phyloP scores from a whole-genome alignment of 73 alveolate species.

The Urostyla sp. region DNA sequence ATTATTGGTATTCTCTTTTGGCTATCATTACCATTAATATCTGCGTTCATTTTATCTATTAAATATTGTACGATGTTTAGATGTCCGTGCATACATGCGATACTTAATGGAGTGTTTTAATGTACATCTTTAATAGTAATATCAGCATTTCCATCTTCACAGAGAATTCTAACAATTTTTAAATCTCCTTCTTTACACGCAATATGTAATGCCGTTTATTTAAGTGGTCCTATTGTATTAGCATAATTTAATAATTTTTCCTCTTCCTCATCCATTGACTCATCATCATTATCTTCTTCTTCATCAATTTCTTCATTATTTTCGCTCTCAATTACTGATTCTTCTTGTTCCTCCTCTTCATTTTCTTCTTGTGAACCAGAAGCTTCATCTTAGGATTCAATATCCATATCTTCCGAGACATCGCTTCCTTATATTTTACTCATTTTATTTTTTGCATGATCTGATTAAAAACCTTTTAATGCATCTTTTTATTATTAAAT shows the following conservation, averaged over 20 bases:
- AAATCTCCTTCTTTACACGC: slow-evolving; percentile 80
- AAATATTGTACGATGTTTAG: slow-evolving; percentile 67
- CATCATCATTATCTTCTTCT: slow-evolving; percentile 14
- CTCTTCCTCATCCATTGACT: not conserved
- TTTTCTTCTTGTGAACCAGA: not conserved
- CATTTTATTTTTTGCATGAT: too few relatives aligned
- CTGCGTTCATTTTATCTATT: slow-evolving; percentile 56
- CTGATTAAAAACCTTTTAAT: too few relatives aligned
- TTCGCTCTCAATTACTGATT: not conserved
- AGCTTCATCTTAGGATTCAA: too few relatives aligned
- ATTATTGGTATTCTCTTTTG: slow-evolving; percentile 67
- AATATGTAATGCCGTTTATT: slow-evolving; percentile 26
- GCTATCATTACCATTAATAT: slow-evolving; percentile 66
- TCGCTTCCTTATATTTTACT: too few relatives aligned
- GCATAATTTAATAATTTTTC: not conserved
- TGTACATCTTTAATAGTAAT: slow-evolving; percentile 68
- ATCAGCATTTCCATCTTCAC: slow-evolving; percentile 75
- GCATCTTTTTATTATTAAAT: too few relatives aligned
- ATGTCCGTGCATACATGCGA: slow-evolving; percentile 54
- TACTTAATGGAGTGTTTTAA: slow-evolving; percentile 57
- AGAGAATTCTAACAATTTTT: slow-evolving; percentile 77
- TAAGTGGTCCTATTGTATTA: not conserved
- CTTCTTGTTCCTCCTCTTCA: slow-evolving; percentile 19
- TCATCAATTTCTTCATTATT: slow-evolving; percentile 22
- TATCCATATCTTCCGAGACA: too few relatives aligned